Conservation (phyloP, 176 grass and related monocot species). For the Avena eriantha region DNA sequence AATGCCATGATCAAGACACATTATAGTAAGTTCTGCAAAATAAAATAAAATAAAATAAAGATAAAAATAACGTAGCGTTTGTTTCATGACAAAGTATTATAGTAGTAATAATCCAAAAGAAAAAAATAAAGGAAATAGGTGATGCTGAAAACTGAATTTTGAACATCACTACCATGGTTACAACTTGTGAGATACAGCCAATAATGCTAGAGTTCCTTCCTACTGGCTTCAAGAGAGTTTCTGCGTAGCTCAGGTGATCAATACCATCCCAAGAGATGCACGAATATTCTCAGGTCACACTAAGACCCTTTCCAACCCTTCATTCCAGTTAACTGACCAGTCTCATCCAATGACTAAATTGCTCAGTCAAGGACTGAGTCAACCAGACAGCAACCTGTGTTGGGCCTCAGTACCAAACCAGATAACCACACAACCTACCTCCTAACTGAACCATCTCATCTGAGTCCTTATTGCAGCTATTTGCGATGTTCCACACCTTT, state of each 20-base stretch:
- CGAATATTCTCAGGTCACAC: not conserved
- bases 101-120: not conserved
- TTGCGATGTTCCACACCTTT: not conserved
- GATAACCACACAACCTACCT: not conserved
- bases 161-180: not conserved
- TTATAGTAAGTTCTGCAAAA: not conserved
- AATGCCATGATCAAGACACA: not conserved
- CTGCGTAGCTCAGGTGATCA: not conserved
- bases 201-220: not conserved
- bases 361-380: constrained; percentile 4
- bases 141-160: not conserved
- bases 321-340: not conserved
- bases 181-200: not conserved
- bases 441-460: not conserved
- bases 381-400: not conserved
- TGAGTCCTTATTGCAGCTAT: not conserved
- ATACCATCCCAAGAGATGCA: not conserved
- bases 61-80: not conserved
- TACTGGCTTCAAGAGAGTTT: not conserved
- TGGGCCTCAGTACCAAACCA: not conserved
- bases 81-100: not conserved
- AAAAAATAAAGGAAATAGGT: not conserved
- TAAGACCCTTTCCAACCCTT: not conserved
- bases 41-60: not conserved
- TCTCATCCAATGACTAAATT: not conserved